Evolutionary conservation across 1,139 yeast species (phyloP).

Genomic region (Zygotorulaspora mrakii): DNA sequence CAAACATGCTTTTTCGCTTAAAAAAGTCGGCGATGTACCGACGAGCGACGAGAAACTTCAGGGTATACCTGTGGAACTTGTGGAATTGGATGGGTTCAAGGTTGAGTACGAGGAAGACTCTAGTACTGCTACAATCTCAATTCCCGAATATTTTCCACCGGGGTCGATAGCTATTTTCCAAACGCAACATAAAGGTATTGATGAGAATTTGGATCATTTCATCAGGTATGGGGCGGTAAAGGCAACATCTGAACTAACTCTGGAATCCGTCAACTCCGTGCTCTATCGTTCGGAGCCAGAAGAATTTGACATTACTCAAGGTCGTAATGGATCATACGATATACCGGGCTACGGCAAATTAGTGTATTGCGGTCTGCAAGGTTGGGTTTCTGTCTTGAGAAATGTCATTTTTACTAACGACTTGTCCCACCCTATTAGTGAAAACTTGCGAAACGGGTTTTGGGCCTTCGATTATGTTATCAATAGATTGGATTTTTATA

Average conservation of each 20-base stretch:
- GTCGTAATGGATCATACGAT: conserved; percentile 65
- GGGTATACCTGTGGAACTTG: conserved; percentile 64
- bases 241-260: conserved; percentile 57
- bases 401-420: conserved; percentile 65
- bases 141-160: conserved; percentile 67
- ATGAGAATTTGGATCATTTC: conserved; percentile 57
- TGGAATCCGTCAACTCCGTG: conserved; percentile 71
- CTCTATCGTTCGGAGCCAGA: conserved; percentile 81
- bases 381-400: conserved; percentile 75
- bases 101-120: conserved; percentile 43
- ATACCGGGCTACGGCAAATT: conserved; percentile 72
- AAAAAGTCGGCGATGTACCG: conserved; percentile 49
- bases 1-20: conserved; percentile 58
- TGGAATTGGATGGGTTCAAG: conserved; percentile 49
- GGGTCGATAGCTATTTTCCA: conserved; percentile 86
- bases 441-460: conserved; percentile 72
- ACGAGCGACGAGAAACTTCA: conserved; percentile 42
- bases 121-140: conserved; percentile 48
- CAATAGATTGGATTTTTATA: conserved; percentile 57
- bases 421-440: conserved; percentile 77
- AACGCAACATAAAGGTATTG: conserved; percentile 58
- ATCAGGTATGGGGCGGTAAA: conserved; percentile 71
- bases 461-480: conserved; percentile 88
- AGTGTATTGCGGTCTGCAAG: conserved; percentile 87
- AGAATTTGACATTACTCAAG: conserved; percentile 76